phyloP scores from a whole-genome alignment of 305 asterid species.

The Fraxinus albicans region DNA sequence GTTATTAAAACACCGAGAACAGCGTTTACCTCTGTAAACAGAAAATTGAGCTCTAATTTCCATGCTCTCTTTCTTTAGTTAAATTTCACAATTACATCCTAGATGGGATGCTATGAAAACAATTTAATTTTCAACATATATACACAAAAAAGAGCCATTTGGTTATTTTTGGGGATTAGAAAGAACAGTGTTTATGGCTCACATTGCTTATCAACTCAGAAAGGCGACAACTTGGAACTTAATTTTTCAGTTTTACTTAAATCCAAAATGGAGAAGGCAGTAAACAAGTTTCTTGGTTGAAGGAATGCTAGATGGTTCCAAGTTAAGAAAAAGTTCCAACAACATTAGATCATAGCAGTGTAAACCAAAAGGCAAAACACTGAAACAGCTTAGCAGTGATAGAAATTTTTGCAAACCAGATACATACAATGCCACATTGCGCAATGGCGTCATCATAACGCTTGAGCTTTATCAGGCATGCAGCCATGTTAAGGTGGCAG shows the following conservation, averaged over 20 bases:
- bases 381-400: not conserved
- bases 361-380: not conserved
- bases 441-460: constrained; percentile 91
- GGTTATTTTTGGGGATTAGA: not conserved
- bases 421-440: constrained; percentile 89
- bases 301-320: not conserved
- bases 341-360: not conserved
- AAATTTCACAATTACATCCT: not conserved
- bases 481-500: constrained; percentile 95
- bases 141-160: not conserved
- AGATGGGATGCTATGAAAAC: not conserved
- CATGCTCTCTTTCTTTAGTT: not conserved
- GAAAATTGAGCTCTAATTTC: not conserved
- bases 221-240: not conserved
- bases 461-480: constrained; percentile 86
- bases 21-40: not conserved
- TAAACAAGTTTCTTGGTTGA: not conserved
- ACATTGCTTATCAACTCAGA: not conserved
- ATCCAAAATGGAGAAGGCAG: not conserved
- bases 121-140: not conserved
- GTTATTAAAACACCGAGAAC: not conserved
- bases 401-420: constrained; percentile 1
- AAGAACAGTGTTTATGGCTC: not conserved
- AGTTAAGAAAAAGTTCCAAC: constrained; percentile 15
- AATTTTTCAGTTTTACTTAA: not conserved